Evolutionary conservation across 495 filamentous ascomycete species (phyloP), one percentile per base, ranked within the genome.

Genomic region (Penicillium nucicola): DNA sequence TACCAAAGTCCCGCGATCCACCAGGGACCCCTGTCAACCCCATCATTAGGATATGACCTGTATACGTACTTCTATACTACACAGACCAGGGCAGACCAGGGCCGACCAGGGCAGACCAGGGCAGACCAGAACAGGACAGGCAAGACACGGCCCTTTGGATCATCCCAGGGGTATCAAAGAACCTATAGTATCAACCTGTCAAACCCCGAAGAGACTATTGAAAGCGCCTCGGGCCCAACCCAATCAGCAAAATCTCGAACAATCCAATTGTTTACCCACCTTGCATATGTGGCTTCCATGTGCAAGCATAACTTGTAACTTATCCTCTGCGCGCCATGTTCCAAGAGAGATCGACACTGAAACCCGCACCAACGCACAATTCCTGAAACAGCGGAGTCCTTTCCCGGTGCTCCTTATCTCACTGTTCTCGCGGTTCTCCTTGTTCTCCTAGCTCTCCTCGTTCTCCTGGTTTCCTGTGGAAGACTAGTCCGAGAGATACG

Each of bases 361-460:
- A 62, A 60, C 53, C 44, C 41, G 35, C 45, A 42, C 38, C 32
- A 23, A 22, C 57, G 57, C 57, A 50, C 52, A 51, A 43, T 42
- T 48, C 51, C 61, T 58, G 61, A 64, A 64, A 64, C 61, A 39
- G 53, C 42, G 52, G 57, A 53, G 50, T 61, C 41, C 60, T 57
- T 33, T 48, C 52, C 39, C 35, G 18, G 18, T 28, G 25, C 25
- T 28, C 19, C 19, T 46, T 25, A 18, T 34, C 10, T 9, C 22
- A 38, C 11, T 35, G 31, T 38, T 14, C 25, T 25, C 18, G 13
- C 42, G 3, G 9, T 42, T 41, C 41, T 17, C 20, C n/a, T n/a
- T n/a, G n/a, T n/a, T n/a, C n/a, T n/a, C n/a, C n/a, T n/a, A n/a
- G n/a, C n/a, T n/a, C n/a, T n/a, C n/a, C n/a, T n/a, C n/a, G n/a